A percentile compares a stretch with the other conserved stretches of the same genome.
These are phyloP conservation scores for Lactifluus subvellereus DNA, from an alignment of 768 basidiomycete genomes.

Conservation along the genomic window DNA sequence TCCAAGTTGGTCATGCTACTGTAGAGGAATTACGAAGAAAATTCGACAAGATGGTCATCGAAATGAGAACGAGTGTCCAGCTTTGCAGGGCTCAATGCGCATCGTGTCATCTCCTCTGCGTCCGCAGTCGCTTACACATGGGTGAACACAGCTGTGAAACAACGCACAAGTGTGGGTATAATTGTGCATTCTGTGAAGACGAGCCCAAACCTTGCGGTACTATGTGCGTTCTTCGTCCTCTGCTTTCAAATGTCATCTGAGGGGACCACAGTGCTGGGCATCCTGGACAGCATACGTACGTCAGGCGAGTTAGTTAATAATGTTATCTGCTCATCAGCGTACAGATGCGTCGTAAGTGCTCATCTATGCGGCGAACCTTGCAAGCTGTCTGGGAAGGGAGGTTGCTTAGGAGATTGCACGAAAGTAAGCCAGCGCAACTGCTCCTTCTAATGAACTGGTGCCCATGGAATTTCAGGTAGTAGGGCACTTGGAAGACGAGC, in stretches of 20 bases:
- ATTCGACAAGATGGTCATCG: conserved; percentile 40
- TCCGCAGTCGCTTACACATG: conserved; percentile 42
- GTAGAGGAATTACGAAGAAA: conserved; percentile 42
- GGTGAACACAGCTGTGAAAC: conserved; percentile 46
- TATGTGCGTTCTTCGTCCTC: conserved; percentile 34
- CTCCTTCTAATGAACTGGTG: background rate
- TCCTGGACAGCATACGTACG: conserved; percentile 49
- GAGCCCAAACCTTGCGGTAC: conserved; percentile 37
- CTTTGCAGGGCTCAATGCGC: conserved; percentile 46
- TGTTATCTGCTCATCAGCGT: background rate
- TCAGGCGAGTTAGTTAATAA: background rate
- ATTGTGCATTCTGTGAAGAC: conserved; percentile 41
- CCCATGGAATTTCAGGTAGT: conserved; percentile 34
- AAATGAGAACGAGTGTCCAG: conserved; percentile 41
- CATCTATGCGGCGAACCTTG: conserved; percentile 55
- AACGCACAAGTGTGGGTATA: conserved; percentile 40
- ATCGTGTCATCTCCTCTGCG: conserved; percentile 45
- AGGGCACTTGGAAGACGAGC: conserved; percentile 44
- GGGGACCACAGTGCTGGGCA: conserved; percentile 50
- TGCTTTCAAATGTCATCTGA: background rate
- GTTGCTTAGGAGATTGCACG: conserved; percentile 48
- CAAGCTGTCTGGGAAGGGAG: conserved; percentile 39
- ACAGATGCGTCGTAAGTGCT: conserved; percentile 44
- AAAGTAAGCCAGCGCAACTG: conserved; percentile 35
- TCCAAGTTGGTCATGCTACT: conserved; percentile 39